Conservation (phyloP, 176 grass and related monocot genomes). For the Secale cereale region DNA sequence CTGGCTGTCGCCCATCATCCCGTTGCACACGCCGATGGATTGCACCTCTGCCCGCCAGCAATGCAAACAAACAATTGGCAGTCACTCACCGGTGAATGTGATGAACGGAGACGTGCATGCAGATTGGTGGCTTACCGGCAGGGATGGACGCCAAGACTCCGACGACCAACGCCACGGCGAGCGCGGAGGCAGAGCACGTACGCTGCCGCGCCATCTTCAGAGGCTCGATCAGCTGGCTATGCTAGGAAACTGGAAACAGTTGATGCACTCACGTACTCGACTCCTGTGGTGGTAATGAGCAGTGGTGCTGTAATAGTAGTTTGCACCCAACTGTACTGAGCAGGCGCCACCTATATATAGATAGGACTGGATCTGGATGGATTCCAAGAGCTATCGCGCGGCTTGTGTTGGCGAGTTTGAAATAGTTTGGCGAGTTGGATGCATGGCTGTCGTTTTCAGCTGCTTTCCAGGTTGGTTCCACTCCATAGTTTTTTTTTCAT, state of each 20-base stretch:
- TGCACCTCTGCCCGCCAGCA: not conserved
- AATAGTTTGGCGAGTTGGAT: too few species aligned
- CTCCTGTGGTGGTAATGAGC: not conserved
- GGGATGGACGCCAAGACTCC: conserved; percentile 25
- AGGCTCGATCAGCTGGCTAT: not conserved
- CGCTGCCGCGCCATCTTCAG: conserved; percentile 13
- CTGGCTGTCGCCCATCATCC: conserved; percentile 48
- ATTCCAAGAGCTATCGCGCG: too few species aligned
- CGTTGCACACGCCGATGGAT: conserved; percentile 72
- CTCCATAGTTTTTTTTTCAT: too few species aligned
- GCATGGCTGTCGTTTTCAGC: too few species aligned
- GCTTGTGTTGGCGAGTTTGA: too few species aligned
- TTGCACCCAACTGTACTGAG: not conserved
- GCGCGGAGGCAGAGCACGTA: not conserved
- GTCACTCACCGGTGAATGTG: too few species aligned
- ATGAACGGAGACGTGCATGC: too few species aligned
- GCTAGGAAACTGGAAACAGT: not conserved
- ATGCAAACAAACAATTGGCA: too few species aligned
- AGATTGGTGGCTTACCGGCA: conserved; percentile 11
- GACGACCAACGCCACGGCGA: conserved; percentile 28
- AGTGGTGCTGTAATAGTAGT: too few species aligned
- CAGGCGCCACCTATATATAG: not conserved
- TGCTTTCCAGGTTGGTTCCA: too few species aligned
- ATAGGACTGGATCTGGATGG: not conserved
- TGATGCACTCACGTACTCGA: too few species aligned